Percentiles rank a stretch among this genome's conserved stretches.
phyloP scores from a whole-genome alignment of 176 grass and related monocot genomes.

The Lolium rigidum region DNA sequence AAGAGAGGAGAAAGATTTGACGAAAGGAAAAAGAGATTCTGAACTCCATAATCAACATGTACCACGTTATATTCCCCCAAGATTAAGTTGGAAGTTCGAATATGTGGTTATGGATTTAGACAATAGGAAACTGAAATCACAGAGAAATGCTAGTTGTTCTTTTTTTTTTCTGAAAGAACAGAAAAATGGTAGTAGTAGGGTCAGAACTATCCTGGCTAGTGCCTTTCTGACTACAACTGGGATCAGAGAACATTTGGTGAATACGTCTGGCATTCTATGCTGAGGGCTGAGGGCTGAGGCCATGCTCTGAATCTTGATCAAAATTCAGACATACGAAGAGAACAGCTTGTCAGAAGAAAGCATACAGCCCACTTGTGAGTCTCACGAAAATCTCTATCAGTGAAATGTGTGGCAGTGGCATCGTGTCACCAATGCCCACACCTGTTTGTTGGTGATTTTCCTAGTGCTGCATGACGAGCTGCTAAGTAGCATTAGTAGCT shows the following conservation, averaged over 20 bases:
- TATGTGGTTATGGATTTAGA: not conserved
- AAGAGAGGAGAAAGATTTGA: not conserved
- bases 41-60: slow-evolving; percentile 13
- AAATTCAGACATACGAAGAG: not conserved
- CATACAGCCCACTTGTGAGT: not conserved
- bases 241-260: not conserved
- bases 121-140: not conserved
- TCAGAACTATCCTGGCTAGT: not conserved
- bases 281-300: too few species aligned
- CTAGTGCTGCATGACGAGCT: not conserved
- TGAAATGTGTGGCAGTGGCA: slow-evolving; percentile 17
- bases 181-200: not conserved
- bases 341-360: not conserved
- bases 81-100: not conserved
- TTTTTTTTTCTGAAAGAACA: too few species aligned
- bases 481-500: not conserved
- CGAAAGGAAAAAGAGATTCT: slow-evolving; percentile 39
- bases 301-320: not conserved
- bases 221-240: not conserved
- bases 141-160: too few species aligned
- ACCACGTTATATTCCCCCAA: not conserved
- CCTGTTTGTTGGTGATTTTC: not conserved
- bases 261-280: not conserved
- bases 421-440: not conserved
- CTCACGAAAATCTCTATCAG: slow-evolving; percentile 18